Conservation (phyloP, 2,329 filamentous ascomycete genomes). For the Iodosphaeria phyllophila region DNA sequence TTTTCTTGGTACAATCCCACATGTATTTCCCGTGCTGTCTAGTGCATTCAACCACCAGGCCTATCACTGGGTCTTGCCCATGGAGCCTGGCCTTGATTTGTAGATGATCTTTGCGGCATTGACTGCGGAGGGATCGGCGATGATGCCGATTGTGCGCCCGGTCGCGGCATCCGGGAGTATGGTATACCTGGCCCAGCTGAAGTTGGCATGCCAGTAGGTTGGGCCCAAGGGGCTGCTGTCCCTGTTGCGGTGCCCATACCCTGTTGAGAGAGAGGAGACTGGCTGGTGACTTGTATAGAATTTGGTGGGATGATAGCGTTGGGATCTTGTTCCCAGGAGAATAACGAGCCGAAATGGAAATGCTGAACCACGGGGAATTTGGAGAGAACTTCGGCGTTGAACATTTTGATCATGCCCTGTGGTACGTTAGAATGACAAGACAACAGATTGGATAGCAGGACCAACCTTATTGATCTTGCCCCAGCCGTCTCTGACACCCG, state of each 20-base stretch:
- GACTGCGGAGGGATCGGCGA: constrained; percentile 6
- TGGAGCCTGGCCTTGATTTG: constrained; percentile 7
- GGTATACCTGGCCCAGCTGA: constrained; percentile 14
- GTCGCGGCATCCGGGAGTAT: constrained; percentile 10
- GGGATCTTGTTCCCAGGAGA: constrained; percentile 55
- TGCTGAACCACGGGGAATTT: constrained; percentile 99
- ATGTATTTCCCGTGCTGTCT: no score
- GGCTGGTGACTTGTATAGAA: constrained; percentile 38
- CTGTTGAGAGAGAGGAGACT: constrained; percentile 18
- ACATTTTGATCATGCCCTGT: constrained; percentile 98
- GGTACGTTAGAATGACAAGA: not conserved
- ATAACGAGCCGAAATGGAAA: constrained; percentile 68
- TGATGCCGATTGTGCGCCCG: constrained; percentile 6
- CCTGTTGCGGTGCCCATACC: constrained; percentile 9
- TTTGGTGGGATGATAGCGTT: constrained; percentile 28
- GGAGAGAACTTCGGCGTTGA: constrained; percentile 83
- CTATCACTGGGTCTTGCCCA: constrained; percentile 12
- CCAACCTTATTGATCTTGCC: constrained; percentile 83
- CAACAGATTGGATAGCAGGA: not conserved
- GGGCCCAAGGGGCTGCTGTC: constrained; percentile 25
- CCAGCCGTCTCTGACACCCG: constrained; percentile 83
- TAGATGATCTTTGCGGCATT: constrained; percentile 4
- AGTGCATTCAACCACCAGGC: constrained; percentile 8
- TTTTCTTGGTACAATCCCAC: no score
- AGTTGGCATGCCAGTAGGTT: constrained; percentile 19